Base-by-base conservation (phyloP, 495 filamentous ascomycete genomes). In the Tuber borchii region DNA sequence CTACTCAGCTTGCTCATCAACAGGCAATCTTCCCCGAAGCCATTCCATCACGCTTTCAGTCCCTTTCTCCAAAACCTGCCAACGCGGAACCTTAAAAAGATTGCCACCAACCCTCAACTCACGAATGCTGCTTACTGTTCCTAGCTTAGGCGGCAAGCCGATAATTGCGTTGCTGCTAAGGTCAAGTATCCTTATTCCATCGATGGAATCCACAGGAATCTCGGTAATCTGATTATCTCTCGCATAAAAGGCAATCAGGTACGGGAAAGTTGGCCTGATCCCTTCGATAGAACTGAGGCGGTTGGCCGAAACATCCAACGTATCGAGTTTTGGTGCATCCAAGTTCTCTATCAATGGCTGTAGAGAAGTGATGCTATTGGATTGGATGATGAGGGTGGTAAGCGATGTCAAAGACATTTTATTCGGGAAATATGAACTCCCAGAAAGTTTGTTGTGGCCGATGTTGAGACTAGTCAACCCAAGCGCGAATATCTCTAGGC, bases 1-100 rank as follows among this genome's bases (percentile, higher is more conserved):
- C 51, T 61, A 61, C 51, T 61, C n/a, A 31, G 22, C 44, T 45
- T 80, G 69, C 19, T 81, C 92, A 39, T 89, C 88, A 19, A 87
- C 87, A 0, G 92, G 91, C 51, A 98, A 90, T 75, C 91, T 88
- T 71, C 92, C 91, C 75, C 92, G 89, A 74, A 97, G 82, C 91
- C 92, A 98, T 71, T 91, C 87, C 79, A 97, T 85, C n/a, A 93
- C 88, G 26, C 92, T 90, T 81, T 96, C 93, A 1, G 93, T 97
- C 12, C 95, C 95, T 75, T 94, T 92, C 73, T 93, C 92, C 74
- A 98, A 85, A 20, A 97, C 87, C 73, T 92, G 93, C 87, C 90
- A 93, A 61, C 91, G 87, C n/a, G 95, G 95, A 68, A 97, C 94
- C 70, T 77, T 80, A 34, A 83, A 83, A n/a, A 82, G 40, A 70